Evolutionary conservation across 495 filamentous ascomycete genomes (phyloP), one percentile per base, ranked within the genome.

Genomic region (Rostrohypoxylon terebratum): DNA sequence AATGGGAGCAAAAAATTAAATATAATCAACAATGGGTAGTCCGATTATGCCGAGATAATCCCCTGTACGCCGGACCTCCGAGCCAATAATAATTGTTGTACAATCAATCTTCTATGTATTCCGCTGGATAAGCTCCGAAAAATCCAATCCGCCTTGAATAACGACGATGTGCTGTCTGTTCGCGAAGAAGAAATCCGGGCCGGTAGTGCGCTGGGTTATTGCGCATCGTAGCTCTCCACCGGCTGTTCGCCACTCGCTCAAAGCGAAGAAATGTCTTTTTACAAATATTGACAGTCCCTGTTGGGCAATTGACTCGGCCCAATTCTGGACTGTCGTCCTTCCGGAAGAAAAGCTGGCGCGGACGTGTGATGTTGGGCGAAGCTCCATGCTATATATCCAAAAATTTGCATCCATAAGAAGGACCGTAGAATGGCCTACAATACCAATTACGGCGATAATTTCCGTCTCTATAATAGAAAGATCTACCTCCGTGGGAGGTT

Each of bases 141-240:
- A 50, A 33, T 63, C 61, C 61, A 63, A 63, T 1, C 61, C 47
- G 8, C 47, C 47, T 63, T 54, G 61, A 63, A 63, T 33, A 25
- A 63, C 18, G 18, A 63, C 47, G 20, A 53, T 63, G 34, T 42
- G n/a, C 16, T 59, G 55, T 34, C 55, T 59, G 7, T 16, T 59
- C 6, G 55, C 36, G n/a, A 59, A 59, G 23, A 59, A 20, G 55
- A 59, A 59, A 23, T 44, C 20, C 55, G 55, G 16, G 14, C 55
- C 55, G 21, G 18, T 34, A n/a, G 55, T 14, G 14, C 21, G 34
- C 14, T 59, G 34, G 1, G 34, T 7, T 38, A 38, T 13, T 38
- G 34, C 34, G 34, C 34, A 38, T 13, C 34, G 34, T 38, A 38
- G 11, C 34, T 38, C 34, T 38, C 34, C 34, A 13, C 34, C 11